These are phyloP conservation scores for Cercophora samala DNA, from an alignment of 495 filamentous ascomycete genomes.

Conservation along the genomic window DNA sequence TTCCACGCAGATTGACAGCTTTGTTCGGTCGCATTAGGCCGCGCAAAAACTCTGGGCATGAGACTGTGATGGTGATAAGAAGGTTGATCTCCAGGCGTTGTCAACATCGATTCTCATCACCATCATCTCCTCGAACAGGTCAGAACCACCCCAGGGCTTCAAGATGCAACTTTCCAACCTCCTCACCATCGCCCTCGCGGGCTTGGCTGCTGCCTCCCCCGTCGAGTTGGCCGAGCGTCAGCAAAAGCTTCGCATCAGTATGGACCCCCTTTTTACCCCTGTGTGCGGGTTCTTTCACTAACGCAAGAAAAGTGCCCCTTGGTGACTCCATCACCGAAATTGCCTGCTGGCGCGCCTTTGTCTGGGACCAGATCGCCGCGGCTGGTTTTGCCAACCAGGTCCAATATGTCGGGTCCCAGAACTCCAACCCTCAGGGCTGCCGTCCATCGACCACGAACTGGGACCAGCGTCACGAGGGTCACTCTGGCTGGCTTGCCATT, in stretches of 20 bases:
- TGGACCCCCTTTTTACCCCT: background rate
- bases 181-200: background rate
- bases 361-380: conserved; percentile 37
- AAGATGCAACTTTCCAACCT: background rate
- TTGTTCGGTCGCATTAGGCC: background rate
- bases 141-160: background rate
- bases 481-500: conserved; percentile 43
- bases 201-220: background rate
- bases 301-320: conserved; percentile 34
- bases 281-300: background rate
- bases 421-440: conserved; percentile 39
- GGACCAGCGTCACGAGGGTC: conserved; percentile 44
- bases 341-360: conserved; percentile 41
- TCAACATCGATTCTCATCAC: background rate
- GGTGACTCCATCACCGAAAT: conserved; percentile 45
- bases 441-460: conserved; percentile 26
- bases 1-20: background rate
- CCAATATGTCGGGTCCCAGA: conserved; percentile 43
- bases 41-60: background rate
- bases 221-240: background rate
- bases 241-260: conserved; percentile 16
- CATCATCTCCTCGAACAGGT: background rate
- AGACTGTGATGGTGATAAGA: background rate
- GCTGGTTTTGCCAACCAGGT: conserved; percentile 30
- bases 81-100: background rate